Percentiles rank a stretch among this genome's conserved stretches.
phyloP scores from a whole-genome alignment of 176 grass and related monocot species.

The Otatea glauca region DNA sequence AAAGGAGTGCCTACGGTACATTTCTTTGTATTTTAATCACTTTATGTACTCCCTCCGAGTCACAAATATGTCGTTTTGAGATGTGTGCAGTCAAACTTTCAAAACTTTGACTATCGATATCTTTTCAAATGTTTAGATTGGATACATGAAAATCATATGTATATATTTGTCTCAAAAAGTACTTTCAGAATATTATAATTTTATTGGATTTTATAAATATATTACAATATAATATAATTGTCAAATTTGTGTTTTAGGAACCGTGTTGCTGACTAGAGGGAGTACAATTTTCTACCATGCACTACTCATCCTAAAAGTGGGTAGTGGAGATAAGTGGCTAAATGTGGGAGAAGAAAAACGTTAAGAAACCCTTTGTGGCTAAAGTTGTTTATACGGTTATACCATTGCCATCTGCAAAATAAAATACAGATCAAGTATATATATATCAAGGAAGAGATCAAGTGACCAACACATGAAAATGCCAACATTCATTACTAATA shows the following conservation, averaged over 20 bases:
- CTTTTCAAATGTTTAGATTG: too few relatives aligned
- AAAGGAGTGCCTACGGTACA: background rate
- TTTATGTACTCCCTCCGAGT: background rate
- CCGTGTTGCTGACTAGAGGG: too few relatives aligned
- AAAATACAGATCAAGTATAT: background rate
- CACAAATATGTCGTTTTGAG: too few relatives aligned
- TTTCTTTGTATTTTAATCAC: slow-evolving; percentile 14
- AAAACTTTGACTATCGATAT: too few relatives aligned
- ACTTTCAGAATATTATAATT: too few relatives aligned
- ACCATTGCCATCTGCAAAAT: background rate
- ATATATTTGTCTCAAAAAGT: too few relatives aligned
- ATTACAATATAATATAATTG: too few relatives aligned
- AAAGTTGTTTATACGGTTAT: background rate
- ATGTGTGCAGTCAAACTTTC: too few relatives aligned
- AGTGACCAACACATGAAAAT: background rate
- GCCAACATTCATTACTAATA: slow-evolving; percentile 12
- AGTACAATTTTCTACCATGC: background rate
- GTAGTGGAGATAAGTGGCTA: background rate
- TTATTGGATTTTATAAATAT: too few relatives aligned
- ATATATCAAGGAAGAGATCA: background rate
- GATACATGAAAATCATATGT: too few relatives aligned
- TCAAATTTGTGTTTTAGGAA: too few relatives aligned
- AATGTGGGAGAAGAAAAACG: background rate
- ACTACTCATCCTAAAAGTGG: background rate
- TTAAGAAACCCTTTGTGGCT: background rate